Base-by-base conservation (phyloP, 495 filamentous ascomycete species). In the Aspergillus egyptiacus region DNA sequence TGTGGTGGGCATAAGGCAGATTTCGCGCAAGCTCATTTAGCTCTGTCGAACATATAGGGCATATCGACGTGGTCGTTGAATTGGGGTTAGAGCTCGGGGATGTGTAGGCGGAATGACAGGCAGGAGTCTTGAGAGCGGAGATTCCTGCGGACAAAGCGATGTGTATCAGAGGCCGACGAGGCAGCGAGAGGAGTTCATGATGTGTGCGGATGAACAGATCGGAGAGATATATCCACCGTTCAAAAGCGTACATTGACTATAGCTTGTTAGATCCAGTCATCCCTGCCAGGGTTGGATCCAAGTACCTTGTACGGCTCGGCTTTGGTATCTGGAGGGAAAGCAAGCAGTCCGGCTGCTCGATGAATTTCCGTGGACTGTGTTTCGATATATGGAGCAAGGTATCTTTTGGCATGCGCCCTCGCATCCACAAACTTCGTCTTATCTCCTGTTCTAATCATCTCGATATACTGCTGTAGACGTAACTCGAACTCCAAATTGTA, bases 1-100 rank as follows among this genome's bases (percentile, higher is more conserved):
- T 85, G 62, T 98, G 93, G 54, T 95, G 85, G 18, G 93, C 93
- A 59, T 96, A 96, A 11, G 93, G 93, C 48, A 97, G 83, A 59
- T 82, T 83, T 32, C 83, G 75, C 13, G 93, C 93, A 25, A 98
- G 76, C 51, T 87, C 87, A 64, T 98, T 96, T 46, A 98, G 75
- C 64, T 98, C 93, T 2, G 85, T 93, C 31, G 83, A 88, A 70
- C 93, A 98, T 61, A 97, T 97, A 4, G 93, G 94, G 58, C 93
- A 98, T 36, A 95, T 80, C 27, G 79, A 76, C 7, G 78, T 84
- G 0, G 75, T 75, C 0, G 71, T 72, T 5, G 80, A 82, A 35
- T 74, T 69, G 25, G 77, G 73, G 56, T 81, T 84, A 5, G 76
- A 76, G 38, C 74, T 79, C 34, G 76, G 74, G 46, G 77, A 71